Base-by-base conservation (phyloP, 805 yeast species). In the Candida sakaeoensis region DNA sequence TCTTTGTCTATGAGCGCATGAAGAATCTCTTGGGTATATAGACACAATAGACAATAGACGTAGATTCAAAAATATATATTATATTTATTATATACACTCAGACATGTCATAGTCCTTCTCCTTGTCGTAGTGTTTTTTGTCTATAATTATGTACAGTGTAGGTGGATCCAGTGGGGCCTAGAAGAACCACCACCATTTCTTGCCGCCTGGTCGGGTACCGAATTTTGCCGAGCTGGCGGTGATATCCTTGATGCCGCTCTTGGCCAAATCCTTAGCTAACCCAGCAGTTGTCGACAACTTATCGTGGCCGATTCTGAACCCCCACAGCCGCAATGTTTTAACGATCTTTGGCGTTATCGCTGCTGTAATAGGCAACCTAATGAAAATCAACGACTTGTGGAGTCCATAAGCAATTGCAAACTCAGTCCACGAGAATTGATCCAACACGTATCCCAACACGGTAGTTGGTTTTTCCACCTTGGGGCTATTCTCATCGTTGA, bases 371-470 rank as follows among this genome's bases (percentile, higher is more conserved):
- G 99, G 99, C 4, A 93, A 66, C 46, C 99, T 75, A 30, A 93
- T 74, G 44, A 91, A 77, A 17, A 91, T 75, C 46, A 93, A 71
- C 4, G 90, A 77, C 65, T 93, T 93, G 68, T 93, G 98, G 33
- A 93, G 67, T 2, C 96, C 96, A 58, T 93, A 93, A 0, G 98
- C 98, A 38, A 93, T 75, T 9, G 85, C 80, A 50, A 88, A 79
- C 60, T 91, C 97, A 0, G 97, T 84, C 72, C 86, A 68, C 57
- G 55, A 88, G 57, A 41, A 68, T 50, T 65, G 70, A 18, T 64
- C 49, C 22, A 57, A 45, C 25, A 64, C 19, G 26, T 36, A 41
- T n/a, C 30, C 37, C 21, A 45, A 27, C 15, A 32, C 21, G 8
- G 41, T 40, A 41, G 37, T 37, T 10, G 33, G 51, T n/a, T 48